Evolutionary conservation across 345 rosid genomes (phyloP), one percentile per base, ranked within the genome.

Genomic region (Turnera subulata): DNA sequence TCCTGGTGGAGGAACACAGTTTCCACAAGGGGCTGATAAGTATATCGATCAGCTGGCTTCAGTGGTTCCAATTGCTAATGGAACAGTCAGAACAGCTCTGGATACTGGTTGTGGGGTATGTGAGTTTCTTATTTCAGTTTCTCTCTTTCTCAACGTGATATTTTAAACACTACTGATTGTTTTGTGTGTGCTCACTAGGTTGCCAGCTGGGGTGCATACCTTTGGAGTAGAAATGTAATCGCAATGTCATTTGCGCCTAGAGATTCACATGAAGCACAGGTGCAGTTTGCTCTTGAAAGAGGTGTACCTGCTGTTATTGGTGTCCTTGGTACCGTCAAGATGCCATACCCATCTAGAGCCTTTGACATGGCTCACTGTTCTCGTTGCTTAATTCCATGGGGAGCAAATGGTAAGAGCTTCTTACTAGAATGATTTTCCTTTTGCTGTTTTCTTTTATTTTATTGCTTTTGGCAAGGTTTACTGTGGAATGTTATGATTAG

Each of bases 21-120:
- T 94, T 44, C 99, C 99, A 52, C 99, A 94, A 55, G 99, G 99
- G 60, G 99, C 97, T 12, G 93, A 94, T 63, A 85, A 84, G 73
- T 94, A 94, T 68, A 90, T 94, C 8, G 89, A 90, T 68, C 90
- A 94, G 78, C 87, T 94, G 53, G 95, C 97, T 55, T 84, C 93
- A 0, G 96, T 90, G 54, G 82, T 94, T 46, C 99, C 97, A 0
- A 84, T 94, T 60, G 72, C 63, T 26, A 87, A 90, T 49, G 99
- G 99, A 58, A 85, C 95, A 6, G 95, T 88, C 76, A 88, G 99
- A 75, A 90, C 99, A 18, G 95, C 96, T 1, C 76, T 90, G 64
- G 99, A 90, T 68, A 90, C 99, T 47, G 99, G 99, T 54, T 94
- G 99, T 71, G 99, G 99, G 95, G 99, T 93, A 81, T 59, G 81